Conservation (phyloP, 2,329 filamentous ascomycete species). For the Pseudocercospora cruenta region DNA sequence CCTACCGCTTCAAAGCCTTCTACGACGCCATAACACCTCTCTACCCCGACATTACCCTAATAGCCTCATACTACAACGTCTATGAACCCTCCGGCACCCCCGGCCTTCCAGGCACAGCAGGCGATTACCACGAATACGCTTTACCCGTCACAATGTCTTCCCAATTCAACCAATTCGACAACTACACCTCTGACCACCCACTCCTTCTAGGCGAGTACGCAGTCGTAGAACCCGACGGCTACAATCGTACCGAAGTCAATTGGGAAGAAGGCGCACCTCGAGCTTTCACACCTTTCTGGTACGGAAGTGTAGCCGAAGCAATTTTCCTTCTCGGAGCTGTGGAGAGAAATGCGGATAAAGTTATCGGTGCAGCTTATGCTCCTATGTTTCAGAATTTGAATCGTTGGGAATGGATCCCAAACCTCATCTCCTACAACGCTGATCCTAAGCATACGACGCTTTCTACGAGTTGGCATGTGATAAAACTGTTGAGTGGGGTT, state of each 20-base stretch:
- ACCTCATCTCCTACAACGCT: constrained; percentile 45
- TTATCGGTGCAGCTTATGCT: constrained; percentile 57
- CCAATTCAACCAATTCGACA: constrained; percentile 51
- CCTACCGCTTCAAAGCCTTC: constrained; percentile 62
- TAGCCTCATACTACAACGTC: constrained; percentile 49
- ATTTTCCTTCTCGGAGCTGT: constrained; percentile 64
- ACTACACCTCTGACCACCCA: constrained; percentile 42
- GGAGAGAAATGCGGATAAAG: constrained; percentile 65
- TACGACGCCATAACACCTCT: constrained; percentile 60
- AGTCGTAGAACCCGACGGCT: constrained; percentile 53
- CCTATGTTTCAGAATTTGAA: constrained; percentile 36
- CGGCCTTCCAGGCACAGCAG: neutral
- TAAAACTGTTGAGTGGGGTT: constrained; percentile 47
- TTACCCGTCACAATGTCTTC: constrained; percentile 32
- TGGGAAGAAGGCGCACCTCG: constrained; percentile 45
- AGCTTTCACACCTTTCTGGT: constrained; percentile 48
- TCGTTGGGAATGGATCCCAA: constrained; percentile 40
- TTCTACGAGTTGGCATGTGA: constrained; percentile 37
- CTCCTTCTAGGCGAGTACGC: constrained; percentile 56
- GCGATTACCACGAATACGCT: constrained; percentile 40
- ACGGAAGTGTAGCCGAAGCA: constrained; percentile 65
- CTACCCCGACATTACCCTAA: constrained; percentile 62
- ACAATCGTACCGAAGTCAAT: constrained; percentile 43
- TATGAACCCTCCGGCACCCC: constrained; percentile 22
- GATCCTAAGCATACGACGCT: constrained; percentile 39